Evolutionary conservation across 2,329 filamentous ascomycete genomes (phyloP).

Genomic region (Aphanocladium album): DNA sequence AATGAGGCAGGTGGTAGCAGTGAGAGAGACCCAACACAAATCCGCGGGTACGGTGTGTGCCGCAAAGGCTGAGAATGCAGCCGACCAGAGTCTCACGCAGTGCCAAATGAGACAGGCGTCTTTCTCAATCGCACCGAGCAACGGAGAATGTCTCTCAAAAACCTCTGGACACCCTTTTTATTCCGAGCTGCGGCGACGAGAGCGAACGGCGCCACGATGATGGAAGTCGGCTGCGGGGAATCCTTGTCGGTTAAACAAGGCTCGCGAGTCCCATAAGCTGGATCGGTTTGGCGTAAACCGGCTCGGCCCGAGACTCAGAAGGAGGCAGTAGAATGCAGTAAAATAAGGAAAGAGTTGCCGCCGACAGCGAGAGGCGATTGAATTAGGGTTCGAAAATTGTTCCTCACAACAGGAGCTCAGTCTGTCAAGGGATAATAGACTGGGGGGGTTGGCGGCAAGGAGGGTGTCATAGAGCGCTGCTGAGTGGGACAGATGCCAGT

Average conservation of each 20-base stretch:
- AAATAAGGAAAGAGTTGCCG: not conserved
- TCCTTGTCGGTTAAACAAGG: not conserved
- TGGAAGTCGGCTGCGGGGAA: slow-evolving; percentile 9
- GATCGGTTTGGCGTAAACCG: not conserved
- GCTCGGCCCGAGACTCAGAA: not conserved
- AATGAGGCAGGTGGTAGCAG: not conserved
- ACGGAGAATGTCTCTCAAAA: not conserved
- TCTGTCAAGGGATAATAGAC: not conserved
- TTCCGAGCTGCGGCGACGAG: not conserved
- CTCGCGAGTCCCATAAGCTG: not conserved
- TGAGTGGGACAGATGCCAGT: not conserved
- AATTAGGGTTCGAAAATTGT: not conserved
- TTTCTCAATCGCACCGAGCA: not conserved
- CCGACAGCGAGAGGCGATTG: not conserved
- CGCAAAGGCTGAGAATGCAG: not conserved
- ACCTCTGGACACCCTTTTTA: too few species aligned
- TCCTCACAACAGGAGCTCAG: not conserved
- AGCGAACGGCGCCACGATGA: not conserved
- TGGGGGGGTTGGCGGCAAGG: not conserved
- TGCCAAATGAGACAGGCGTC: not conserved
- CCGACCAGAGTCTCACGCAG: not conserved
- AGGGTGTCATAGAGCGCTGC: slow-evolving; percentile 1
- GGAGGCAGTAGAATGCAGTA: not conserved
- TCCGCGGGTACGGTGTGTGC: not conserved
- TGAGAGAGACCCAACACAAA: not conserved